phyloP scores from a whole-genome alignment of 1,139 yeast genomes.

The Groenewaldozyma auringiensis region DNA sequence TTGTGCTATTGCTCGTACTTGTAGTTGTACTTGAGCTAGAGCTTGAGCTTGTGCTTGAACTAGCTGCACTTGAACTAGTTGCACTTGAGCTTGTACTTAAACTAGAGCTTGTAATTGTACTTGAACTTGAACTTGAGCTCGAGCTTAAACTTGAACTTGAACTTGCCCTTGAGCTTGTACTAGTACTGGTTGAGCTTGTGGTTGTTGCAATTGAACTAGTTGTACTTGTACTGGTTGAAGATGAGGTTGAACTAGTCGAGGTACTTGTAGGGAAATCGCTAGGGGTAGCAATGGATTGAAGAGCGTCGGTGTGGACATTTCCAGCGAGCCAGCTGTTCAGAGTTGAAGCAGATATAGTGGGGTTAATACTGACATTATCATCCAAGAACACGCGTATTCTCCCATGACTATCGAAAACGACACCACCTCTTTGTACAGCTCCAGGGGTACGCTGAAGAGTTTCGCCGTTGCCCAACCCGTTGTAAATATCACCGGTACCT shows the following conservation, averaged over 20 bases:
- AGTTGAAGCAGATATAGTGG: constrained; percentile 6
- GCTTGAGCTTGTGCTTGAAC: neutral
- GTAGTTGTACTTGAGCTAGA: neutral
- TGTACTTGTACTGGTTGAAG: neutral
- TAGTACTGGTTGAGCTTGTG: neutral
- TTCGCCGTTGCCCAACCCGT: constrained; percentile 75
- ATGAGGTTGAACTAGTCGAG: neutral
- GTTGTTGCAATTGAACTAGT: neutral
- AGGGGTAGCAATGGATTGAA: neutral
- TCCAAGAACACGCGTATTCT: constrained; percentile 51
- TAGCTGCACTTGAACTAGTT: neutral
- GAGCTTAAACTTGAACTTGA: neutral
- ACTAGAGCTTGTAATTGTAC: neutral
- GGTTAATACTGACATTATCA: constrained; percentile 45
- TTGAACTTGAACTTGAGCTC: neutral
- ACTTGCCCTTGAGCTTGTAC: neutral
- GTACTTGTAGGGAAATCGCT: neutral
- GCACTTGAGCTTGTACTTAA: neutral
- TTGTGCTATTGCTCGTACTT: neutral
- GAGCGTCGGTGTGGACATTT: neutral
- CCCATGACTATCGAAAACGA: constrained; percentile 57
- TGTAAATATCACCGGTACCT: constrained; percentile 44
- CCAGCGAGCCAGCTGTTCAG: constrained; percentile 6
- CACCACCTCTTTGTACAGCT: constrained; percentile 81
- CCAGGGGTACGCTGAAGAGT: constrained; percentile 78